A percentile compares a stretch with the other conserved stretches of the same genome.
phyloP scores from a whole-genome alignment of 192 early-diverging fungal genomes.

The Funneliformis geosporum region DNA sequence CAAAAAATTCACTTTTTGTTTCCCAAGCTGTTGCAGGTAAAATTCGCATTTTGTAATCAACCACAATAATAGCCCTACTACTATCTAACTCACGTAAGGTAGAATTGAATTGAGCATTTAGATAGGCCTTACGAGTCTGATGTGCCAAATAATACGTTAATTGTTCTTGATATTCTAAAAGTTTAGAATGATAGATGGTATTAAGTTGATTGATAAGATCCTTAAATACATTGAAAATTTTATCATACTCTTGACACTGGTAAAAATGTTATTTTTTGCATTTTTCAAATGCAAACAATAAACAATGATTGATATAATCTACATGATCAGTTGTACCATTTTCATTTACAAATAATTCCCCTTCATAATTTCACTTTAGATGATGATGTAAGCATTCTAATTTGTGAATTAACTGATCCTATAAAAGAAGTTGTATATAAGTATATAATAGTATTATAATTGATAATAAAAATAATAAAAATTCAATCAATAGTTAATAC shows the following conservation, averaged over 20 bases:
- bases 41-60: conserved; percentile 19
- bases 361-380: too few species aligned
- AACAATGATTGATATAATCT: too few species aligned
- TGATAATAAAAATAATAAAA: too few species aligned
- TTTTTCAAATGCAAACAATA: too few species aligned
- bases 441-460: too few species aligned
- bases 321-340: too few species aligned
- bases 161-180: conserved; percentile 4
- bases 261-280: not conserved
- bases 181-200: not conserved
- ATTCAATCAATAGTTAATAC: too few species aligned
- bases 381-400: too few species aligned
- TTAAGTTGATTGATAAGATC: not conserved
- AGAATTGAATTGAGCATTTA: conserved; percentile 1
- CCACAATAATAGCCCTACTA: not conserved
- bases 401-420: too few species aligned
- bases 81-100: not conserved
- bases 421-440: too few species aligned
- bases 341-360: too few species aligned
- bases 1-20: conserved; percentile 12
- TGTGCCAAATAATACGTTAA: not conserved
- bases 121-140: not conserved
- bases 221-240: not conserved
- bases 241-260: not conserved
- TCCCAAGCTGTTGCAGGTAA: not conserved